Conservation (phyloP, 1,284 basidiomycete species). For the Leccinum pachyderme region DNA sequence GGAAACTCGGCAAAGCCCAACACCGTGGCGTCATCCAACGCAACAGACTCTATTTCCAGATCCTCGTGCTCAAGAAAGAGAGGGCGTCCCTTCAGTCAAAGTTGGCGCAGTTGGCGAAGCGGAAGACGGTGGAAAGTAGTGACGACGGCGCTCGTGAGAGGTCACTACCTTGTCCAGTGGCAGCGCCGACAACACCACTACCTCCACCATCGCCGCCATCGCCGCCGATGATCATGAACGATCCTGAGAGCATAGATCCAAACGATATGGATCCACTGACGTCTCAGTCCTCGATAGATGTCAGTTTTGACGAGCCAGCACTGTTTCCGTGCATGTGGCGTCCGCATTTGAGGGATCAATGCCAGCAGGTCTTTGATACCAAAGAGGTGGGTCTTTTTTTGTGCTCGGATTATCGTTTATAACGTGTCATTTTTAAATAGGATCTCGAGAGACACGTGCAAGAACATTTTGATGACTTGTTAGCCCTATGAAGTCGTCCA, state of each 20-base stretch:
- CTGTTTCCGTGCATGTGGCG: slow-evolving; percentile 34
- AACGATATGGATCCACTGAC: slow-evolving; percentile 18
- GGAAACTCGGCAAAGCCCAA: slow-evolving; percentile 16
- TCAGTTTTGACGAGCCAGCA: slow-evolving; percentile 17
- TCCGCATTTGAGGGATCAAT: slow-evolving; percentile 27
- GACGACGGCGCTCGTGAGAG: neutral
- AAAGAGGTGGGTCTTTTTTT: slow-evolving; percentile 26
- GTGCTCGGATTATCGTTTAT: slow-evolving; percentile 1
- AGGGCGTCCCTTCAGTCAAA: slow-evolving; percentile 18
- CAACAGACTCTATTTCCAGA: slow-evolving; percentile 18
- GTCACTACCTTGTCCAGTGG: neutral
- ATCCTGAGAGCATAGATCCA: slow-evolving; percentile 17
- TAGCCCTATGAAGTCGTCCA: neutral
- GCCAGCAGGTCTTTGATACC: slow-evolving; percentile 27
- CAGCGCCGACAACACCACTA: neutral
- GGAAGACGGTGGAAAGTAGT: neutral
- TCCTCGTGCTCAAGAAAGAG: slow-evolving; percentile 27
- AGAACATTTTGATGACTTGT: slow-evolving; percentile 19
- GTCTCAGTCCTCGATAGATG: neutral
- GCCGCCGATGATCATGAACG: neutral
- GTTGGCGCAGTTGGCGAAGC: slow-evolving; percentile 7
- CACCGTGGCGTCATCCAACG: slow-evolving; percentile 15
- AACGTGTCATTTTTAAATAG: slow-evolving; percentile 1
- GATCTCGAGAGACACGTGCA: slow-evolving; percentile 26
- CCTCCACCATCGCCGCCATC: slow-evolving; percentile 6